These are phyloP conservation scores for Amanita phalloides DNA, from an alignment of 768 basidiomycete species.

Conservation along the genomic window DNA sequence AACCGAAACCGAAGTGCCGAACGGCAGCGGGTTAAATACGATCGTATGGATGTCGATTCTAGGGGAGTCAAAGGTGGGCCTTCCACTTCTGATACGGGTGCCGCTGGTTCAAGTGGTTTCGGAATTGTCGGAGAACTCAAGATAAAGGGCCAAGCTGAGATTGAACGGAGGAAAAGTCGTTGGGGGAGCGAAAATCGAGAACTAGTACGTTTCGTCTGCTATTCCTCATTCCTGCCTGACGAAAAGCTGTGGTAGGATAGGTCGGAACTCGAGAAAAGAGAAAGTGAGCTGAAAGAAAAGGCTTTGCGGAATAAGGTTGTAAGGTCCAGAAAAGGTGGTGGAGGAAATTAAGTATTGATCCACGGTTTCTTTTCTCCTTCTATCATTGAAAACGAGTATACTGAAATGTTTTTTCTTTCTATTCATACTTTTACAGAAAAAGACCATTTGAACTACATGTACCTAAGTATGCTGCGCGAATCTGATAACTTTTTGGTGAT, in stretches of 20 bases:
- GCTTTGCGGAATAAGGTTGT: slow-evolving; percentile 77
- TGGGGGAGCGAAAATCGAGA: slow-evolving; percentile 32
- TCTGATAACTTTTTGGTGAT: not conserved
- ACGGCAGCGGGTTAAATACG: not conserved
- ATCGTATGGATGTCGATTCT: slow-evolving; percentile 3
- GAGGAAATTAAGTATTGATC: slow-evolving; percentile 1
- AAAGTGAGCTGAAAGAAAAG: slow-evolving; percentile 74
- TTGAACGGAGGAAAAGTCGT: slow-evolving; percentile 41
- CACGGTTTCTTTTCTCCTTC: slow-evolving; percentile 1
- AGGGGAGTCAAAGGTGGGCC: slow-evolving; percentile 21
- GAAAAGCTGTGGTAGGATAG: slow-evolving; percentile 14
- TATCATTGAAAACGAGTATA: not conserved
- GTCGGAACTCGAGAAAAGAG: slow-evolving; percentile 52
- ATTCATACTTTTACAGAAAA: slow-evolving; percentile 1
- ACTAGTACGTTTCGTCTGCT: slow-evolving; percentile 6
- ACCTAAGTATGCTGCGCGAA: not conserved
- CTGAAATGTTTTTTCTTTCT: slow-evolving; percentile 1
- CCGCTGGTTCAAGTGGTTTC: slow-evolving; percentile 6
- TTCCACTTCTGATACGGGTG: slow-evolving; percentile 16
- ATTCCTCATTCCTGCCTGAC: slow-evolving; percentile 3
- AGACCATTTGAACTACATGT: not conserved
- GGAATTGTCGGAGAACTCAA: slow-evolving; percentile 42
- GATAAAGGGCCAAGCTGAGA: slow-evolving; percentile 65
- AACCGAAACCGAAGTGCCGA: not conserved
- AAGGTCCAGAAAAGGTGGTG: slow-evolving; percentile 47